These are phyloP conservation scores for Zymoseptoria crescenta DNA, from an alignment of 2,329 filamentous ascomycete genomes.

Conservation along the genomic window DNA sequence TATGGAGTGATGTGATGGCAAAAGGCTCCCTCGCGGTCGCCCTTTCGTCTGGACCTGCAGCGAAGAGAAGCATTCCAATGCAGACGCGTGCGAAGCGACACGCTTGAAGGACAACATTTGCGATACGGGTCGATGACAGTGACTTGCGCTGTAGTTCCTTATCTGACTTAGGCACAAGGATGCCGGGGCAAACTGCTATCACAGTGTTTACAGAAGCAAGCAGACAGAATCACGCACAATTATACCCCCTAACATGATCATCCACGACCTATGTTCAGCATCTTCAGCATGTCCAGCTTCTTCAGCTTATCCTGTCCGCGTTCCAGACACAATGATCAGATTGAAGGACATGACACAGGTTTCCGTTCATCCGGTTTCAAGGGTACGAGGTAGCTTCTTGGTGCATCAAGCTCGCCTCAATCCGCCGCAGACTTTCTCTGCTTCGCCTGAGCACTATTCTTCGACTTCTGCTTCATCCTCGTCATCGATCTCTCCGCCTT, in stretches of 20 bases:
- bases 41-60: neutral
- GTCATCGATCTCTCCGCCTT: conserved; percentile 68
- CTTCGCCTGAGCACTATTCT: conserved; percentile 64
- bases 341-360: neutral
- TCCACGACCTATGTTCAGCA: neutral
- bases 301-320: too few species aligned
- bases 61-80: neutral
- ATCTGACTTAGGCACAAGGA: neutral
- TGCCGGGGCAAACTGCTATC: neutral
- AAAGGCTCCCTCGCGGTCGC: neutral
- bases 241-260: neutral
- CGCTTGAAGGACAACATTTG: neutral
- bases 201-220: neutral
- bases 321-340: neutral
- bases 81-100: neutral
- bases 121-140: neutral
- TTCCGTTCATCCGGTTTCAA: neutral
- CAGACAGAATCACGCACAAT: neutral
- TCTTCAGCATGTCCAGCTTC: neutral
- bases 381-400: neutral
- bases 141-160: neutral
- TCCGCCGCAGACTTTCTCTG: conserved; percentile 5
- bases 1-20: neutral
- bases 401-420: neutral
- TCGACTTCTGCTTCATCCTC: conserved; percentile 55